Conservation (phyloP, 305 asterid species). For the Withania somnifera region DNA sequence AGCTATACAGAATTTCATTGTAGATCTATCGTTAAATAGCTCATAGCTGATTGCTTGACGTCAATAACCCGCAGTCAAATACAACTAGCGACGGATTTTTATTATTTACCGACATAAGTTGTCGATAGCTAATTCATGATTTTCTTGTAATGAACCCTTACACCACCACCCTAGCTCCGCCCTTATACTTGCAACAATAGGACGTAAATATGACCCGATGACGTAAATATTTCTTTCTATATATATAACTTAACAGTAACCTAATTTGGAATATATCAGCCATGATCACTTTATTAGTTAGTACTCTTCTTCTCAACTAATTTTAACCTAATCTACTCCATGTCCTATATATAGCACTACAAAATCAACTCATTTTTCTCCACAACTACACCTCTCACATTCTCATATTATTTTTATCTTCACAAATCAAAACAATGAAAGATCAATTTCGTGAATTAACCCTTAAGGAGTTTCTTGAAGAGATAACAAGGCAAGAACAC, state of each 20-base stretch:
- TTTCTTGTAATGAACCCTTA: not conserved
- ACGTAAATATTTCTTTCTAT: not conserved
- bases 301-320: not conserved
- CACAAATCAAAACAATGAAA: not conserved
- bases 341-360: not conserved
- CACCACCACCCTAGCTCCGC: not conserved
- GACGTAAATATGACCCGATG: not conserved
- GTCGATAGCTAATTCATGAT: not conserved
- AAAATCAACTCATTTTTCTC: not conserved
- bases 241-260: not conserved
- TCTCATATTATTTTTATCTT: not conserved
- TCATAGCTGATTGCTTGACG: not conserved
- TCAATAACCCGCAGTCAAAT: not conserved
- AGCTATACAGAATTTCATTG: not conserved
- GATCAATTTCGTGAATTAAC: not conserved
- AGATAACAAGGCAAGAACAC: not conserved
- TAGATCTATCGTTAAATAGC: not conserved
- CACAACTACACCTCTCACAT: not conserved
- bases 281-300: too few species aligned
- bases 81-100: not conserved
- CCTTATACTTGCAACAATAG: not conserved
- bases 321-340: not conserved
- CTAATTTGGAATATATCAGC: too few species aligned
- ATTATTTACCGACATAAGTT: not conserved
- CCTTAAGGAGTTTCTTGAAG: not conserved